Evolutionary conservation across 768 basidiomycete species (phyloP), one percentile per base, ranked within the genome.

Genomic region (Heimioporus sp.): DNA sequence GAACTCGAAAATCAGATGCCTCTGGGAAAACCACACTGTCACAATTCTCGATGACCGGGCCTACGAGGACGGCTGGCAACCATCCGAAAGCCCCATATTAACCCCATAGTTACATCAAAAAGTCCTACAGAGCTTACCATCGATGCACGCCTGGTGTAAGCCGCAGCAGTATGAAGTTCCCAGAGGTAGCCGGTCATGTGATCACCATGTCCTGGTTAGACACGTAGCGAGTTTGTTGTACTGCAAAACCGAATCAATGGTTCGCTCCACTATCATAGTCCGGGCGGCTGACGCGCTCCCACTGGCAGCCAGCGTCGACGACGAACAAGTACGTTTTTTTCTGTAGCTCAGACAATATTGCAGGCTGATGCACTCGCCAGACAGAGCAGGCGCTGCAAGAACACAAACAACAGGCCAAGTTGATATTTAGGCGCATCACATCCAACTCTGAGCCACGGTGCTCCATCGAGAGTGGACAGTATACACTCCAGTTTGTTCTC

Each of bases 391-490:
- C 87, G 50, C 76, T 99, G 37, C 92, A 94, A 65, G 97, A 98
- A 72, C 93, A 98, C 77, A 99, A 99, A 69, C 96, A 98, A 61
- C 96, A 99, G 69, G 85, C 95, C 31, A 99, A 99, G 70, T 80
- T 99, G 61, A 87, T 99, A 62, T 98, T 98, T 69, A 82, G 95
- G 53, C 85, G 97, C 36, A 86, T 99, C 64, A 92, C 90, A 24
- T 84, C 92, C 41, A 94, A 98, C 69, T 86, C 91, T 19, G 97
- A 99, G 68, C 93, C 95, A 10, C 82, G 90, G 34, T 98, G 97
- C 69, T 97, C 93, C 5, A 98, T 99, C 61, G 97, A 99, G 68
- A 92, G 90, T 53, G 95, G 93, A 1, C 82, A 82, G 56, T 97
- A 94, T 69, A 95, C 93, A n/a, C 74, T 98, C 54, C 97, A 99